Evolutionary conservation across 2,329 filamentous ascomycete genomes (phyloP), one percentile per base, ranked within the genome.

Genomic region (Aspergillus novofumigatus): DNA sequence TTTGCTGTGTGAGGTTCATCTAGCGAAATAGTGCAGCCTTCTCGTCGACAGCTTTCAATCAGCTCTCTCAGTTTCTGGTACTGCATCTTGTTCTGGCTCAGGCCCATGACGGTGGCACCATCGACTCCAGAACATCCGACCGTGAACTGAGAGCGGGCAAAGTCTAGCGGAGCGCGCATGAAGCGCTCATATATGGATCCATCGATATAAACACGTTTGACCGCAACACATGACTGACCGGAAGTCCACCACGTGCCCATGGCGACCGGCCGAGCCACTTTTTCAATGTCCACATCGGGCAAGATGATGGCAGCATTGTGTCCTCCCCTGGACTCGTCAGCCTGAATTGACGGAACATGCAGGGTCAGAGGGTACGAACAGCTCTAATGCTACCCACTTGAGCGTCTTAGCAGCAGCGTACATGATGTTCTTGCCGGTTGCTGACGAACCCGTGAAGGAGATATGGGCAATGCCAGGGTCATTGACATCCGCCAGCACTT

Each of bases 81-180:
- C 69, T 89, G 86, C 78, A 83, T 80, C 60, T 78, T 71, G 71
- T 88, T 88, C 59, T 85, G 83, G 2, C 88, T 70, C 0, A 86
- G 86, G 0, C 83, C 81, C 54, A 84, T 79, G 20, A 81, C 60
- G 49, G 78, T 75, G 63, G 57, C 61, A 59, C 60, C 63, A 56
- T 67, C 41, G 4, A 32, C 29, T 4, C 10, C 4, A 4, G 29
- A 32, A 10, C 29, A 32, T 62, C 72, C 78, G 49, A 74, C 63
- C 48, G 69, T 69, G 28, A 75, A 53, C 3, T 32, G 10, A 3
- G 53, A 52, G 49, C 77, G 75, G 28, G 77, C 76, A 21, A 77
- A 73, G 54, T 76, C 72, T 3, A 78, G 72, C 55, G 80, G 57
- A 0, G 69, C 75, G 0, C 72, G 66, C 1, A 80, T 68, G 69